A percentile compares a stretch with the other conserved stretches of the same genome.
Conservation (phyloP, 805 yeast species). For the Sugiyamaella floridensis region DNA sequence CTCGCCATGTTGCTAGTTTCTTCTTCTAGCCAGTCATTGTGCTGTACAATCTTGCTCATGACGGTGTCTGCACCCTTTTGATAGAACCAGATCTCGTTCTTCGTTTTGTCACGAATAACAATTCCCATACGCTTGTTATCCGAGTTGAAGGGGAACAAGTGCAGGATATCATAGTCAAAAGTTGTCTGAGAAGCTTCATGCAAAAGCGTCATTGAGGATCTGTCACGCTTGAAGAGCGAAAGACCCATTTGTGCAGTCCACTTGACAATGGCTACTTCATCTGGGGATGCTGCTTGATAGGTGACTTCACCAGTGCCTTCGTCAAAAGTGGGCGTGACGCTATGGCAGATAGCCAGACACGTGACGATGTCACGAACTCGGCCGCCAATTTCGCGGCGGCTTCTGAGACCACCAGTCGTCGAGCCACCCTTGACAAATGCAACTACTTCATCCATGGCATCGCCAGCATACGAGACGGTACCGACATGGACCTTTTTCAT, state of each 20-base stretch:
- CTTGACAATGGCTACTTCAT: slow-evolving; percentile 93
- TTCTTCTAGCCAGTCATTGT: slow-evolving; percentile 94
- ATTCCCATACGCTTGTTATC: slow-evolving; percentile 97
- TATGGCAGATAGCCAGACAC: slow-evolving; percentile 91
- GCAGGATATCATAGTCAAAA: slow-evolving; percentile 58
- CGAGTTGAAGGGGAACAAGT: slow-evolving; percentile 89
- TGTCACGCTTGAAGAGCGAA: slow-evolving; percentile 72
- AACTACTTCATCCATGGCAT: slow-evolving; percentile 81
- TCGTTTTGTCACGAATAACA: slow-evolving; percentile 54
- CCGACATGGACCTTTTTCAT: slow-evolving; percentile 90
- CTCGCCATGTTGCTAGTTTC: slow-evolving; percentile 97
- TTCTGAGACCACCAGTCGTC: slow-evolving; percentile 24
- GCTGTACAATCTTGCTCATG: slow-evolving; percentile 74
- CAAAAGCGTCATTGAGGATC: slow-evolving; percentile 60
- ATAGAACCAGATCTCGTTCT: slow-evolving; percentile 74
- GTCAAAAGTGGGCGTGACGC: slow-evolving; percentile 88
- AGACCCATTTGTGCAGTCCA: slow-evolving; percentile 85
- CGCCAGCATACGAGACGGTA: slow-evolving; percentile 84
- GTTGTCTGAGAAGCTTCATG: slow-evolving; percentile 49
- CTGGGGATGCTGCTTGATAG: slow-evolving; percentile 98
- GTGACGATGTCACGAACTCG: slow-evolving; percentile 74
- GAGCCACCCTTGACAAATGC: slow-evolving; percentile 45
- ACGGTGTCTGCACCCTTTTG: slow-evolving; percentile 97
- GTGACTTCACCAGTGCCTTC: slow-evolving; percentile 59
- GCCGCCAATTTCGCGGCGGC: slow-evolving; percentile 63